A percentile compares a stretch with the other conserved stretches of the same genome.
Conservation (phyloP, 805 yeast species). For the Saccharomycopsis oosterbeekiorum region DNA sequence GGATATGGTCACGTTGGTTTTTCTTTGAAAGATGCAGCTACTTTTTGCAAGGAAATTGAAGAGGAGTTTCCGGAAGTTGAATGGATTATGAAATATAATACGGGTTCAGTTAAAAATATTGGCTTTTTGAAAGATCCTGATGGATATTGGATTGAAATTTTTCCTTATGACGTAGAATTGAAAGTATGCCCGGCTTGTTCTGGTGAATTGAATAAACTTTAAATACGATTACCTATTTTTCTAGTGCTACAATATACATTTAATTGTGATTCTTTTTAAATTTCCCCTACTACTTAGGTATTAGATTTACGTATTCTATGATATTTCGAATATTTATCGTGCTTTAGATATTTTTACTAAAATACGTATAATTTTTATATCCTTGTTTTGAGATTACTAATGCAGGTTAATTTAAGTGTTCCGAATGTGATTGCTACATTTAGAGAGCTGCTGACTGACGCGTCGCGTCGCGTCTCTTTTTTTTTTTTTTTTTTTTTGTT, state of each 20-base stretch:
- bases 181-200: constrained; percentile 14
- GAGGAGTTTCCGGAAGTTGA: constrained; percentile 34
- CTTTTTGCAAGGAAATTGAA: constrained; percentile 39
- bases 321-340: no score
- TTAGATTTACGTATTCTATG: no score
- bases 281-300: no score
- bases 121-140: constrained; percentile 86
- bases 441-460: neutral
- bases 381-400: neutral
- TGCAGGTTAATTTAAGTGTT: no score
- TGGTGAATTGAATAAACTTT: constrained; percentile 2
- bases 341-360: no score
- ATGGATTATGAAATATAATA: constrained; percentile 50
- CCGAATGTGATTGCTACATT: no score
- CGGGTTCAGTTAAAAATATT: constrained; percentile 45
- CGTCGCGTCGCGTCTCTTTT: neutral
- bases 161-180: constrained; percentile 29
- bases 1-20: constrained; percentile 88
- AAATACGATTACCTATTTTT: neutral
- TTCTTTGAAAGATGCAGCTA: constrained; percentile 51
- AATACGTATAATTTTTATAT: no score
- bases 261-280: neutral
- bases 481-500: neutral
- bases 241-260: neutral
- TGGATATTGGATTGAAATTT: constrained; percentile 73